phyloP scores from a whole-genome alignment of 192 early-diverging fungal genomes.

The Gamsiella multidivaricata region DNA sequence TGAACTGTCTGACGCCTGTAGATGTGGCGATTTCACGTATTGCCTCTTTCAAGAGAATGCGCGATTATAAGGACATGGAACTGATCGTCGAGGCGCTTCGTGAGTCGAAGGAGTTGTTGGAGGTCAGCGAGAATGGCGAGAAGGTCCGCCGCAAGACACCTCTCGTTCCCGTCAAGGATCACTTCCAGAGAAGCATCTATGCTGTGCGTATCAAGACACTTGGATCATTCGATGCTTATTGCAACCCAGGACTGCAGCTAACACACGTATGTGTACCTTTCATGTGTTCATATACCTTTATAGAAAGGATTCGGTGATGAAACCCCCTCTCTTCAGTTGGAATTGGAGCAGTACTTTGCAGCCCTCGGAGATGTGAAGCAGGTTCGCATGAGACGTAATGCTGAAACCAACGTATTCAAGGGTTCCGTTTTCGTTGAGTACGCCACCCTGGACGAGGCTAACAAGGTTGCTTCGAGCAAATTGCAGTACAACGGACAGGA shows the following conservation, averaged over 20 bases:
- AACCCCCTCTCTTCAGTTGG: constrained; percentile 50
- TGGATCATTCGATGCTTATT: too few relatives aligned
- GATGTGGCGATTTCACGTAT: constrained; percentile 62
- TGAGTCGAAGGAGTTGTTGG: constrained; percentile 62
- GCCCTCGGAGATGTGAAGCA: constrained; percentile 56
- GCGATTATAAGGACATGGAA: constrained; percentile 54
- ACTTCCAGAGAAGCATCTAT: constrained; percentile 60
- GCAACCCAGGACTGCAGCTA: too few relatives aligned
- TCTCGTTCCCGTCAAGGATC: constrained; percentile 49
- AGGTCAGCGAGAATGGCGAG: constrained; percentile 61
- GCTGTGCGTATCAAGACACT: constrained; percentile 55
- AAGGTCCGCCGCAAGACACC: constrained; percentile 62
- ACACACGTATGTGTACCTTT: too few relatives aligned
- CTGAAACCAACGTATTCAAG: constrained; percentile 34
- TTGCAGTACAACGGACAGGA: constrained; percentile 57
- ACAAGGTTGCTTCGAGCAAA: constrained; percentile 57
- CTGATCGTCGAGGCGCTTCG: constrained; percentile 65
- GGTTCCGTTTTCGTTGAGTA: constrained; percentile 68
- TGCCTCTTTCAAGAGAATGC: constrained; percentile 69
- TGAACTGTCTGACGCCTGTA: constrained; percentile 8
- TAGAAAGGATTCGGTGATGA: constrained; percentile 59
- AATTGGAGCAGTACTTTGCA: constrained; percentile 57
- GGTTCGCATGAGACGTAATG: constrained; percentile 44
- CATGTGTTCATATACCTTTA: neutral
- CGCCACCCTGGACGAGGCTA: constrained; percentile 57